Conservation (phyloP, 805 yeast species). For the Suhomyces canberraensis region DNA sequence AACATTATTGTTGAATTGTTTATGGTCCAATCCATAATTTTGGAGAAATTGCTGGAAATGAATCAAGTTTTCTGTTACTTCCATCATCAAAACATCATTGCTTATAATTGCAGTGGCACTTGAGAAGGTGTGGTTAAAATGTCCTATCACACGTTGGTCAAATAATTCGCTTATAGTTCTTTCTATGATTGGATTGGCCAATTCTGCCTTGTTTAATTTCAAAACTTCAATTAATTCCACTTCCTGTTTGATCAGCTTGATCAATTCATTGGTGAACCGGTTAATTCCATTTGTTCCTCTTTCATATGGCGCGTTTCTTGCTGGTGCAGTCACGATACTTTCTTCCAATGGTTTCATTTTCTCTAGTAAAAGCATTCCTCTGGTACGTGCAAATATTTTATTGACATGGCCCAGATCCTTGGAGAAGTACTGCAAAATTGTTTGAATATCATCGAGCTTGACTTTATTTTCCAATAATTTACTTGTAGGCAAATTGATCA, state of each 20-base stretch:
- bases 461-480: slow-evolving; percentile 42
- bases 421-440: slow-evolving; percentile 11
- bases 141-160: slow-evolving; percentile 11
- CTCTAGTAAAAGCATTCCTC: slow-evolving; percentile 33
- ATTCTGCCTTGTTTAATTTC: slow-evolving; percentile 6
- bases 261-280: slow-evolving; percentile 50
- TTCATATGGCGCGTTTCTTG: slow-evolving; percentile 48
- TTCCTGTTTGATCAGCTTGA: slow-evolving; percentile 50
- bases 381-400: slow-evolving; percentile 17
- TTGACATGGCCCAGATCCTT: slow-evolving; percentile 7
- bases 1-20: slow-evolving; percentile 9
- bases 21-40: slow-evolving; percentile 7
- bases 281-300: slow-evolving; percentile 60
- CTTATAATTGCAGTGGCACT: slow-evolving; percentile 11
- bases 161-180: slow-evolving; percentile 9
- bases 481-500: slow-evolving; percentile 23
- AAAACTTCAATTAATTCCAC: slow-evolving; percentile 41
- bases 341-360: slow-evolving; percentile 46
- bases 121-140: slow-evolving; percentile 14
- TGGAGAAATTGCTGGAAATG: slow-evolving; percentile 19
- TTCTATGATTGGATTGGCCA: slow-evolving; percentile 10
- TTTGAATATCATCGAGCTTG: slow-evolving; percentile 11
- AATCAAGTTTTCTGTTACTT: slow-evolving; percentile 44
- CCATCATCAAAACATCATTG: slow-evolving; percentile 31
- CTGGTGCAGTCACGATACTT: slow-evolving; percentile 40